These are phyloP conservation scores for Oryza rufipogon DNA, from an alignment of 176 grass and related monocot species.

Conservation along the genomic window DNA sequence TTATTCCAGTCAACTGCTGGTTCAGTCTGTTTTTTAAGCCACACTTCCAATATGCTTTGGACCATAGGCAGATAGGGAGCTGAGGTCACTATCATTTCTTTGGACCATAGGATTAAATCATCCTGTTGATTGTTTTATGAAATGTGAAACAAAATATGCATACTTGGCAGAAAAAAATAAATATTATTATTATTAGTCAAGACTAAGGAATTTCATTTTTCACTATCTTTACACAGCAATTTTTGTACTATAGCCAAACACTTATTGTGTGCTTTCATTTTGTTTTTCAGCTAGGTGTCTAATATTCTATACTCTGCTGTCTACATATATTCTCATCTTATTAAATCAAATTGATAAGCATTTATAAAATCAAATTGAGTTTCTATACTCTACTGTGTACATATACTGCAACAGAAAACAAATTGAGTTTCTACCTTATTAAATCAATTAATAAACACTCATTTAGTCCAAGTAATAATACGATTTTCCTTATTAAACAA, in stretches of 20 bases:
- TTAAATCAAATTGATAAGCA: too few species aligned
- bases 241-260: background rate
- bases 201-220: background rate
- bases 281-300: background rate
- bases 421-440: too few species aligned
- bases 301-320: background rate
- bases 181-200: background rate
- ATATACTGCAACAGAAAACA: too few species aligned
- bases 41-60: background rate
- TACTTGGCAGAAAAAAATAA: background rate
- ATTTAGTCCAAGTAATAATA: too few species aligned
- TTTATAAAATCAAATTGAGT: too few species aligned
- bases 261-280: background rate
- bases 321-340: background rate
- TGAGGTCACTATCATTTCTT: too few species aligned
- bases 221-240: background rate
- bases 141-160: constrained; percentile 6
- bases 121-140: background rate
- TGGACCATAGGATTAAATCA: too few species aligned
- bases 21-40: background rate
- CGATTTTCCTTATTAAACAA: too few species aligned
- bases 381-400: background rate
- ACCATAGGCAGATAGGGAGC: background rate
- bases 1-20: background rate
- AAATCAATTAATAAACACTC: too few species aligned